A percentile compares a stretch with the other conserved stretches of the same genome.
phyloP scores from a whole-genome alignment of 2,329 filamentous ascomycete genomes.

The Fusarium sp. region DNA sequence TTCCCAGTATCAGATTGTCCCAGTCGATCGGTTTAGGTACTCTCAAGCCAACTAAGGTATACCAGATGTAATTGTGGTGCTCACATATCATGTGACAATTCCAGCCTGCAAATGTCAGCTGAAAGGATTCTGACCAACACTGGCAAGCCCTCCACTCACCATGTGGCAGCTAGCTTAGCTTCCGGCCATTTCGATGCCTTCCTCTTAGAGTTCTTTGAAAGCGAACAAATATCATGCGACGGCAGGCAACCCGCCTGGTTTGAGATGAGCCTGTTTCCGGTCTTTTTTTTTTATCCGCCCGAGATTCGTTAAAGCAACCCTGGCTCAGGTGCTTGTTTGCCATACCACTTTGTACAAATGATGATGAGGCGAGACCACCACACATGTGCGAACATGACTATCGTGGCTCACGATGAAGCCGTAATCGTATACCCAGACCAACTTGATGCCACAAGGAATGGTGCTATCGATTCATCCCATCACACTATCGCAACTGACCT shows the following conservation, averaged over 20 bases:
- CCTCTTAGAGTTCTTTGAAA: slow-evolving; percentile 8
- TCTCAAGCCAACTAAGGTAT: slow-evolving; percentile 7
- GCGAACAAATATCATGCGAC: slow-evolving; percentile 12
- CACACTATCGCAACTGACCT: slow-evolving; percentile 13
- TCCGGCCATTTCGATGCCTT: neutral
- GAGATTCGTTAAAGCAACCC: slow-evolving; percentile 28
- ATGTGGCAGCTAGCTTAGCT: slow-evolving; percentile 22
- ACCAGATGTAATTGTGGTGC: slow-evolving; percentile 10
- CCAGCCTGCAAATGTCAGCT: neutral
- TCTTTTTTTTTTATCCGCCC: slow-evolving; percentile 11
- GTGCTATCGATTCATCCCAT: slow-evolving; percentile 28
- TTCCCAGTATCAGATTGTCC: neutral
- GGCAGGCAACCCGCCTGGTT: slow-evolving; percentile 1
- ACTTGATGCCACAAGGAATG: slow-evolving; percentile 7
- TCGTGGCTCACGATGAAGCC: slow-evolving; percentile 15
- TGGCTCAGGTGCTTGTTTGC: slow-evolving; percentile 27
- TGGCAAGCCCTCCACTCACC: slow-evolving; percentile 24
- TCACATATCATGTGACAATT: slow-evolving; percentile 34
- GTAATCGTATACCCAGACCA: slow-evolving; percentile 33
- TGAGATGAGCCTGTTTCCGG: slow-evolving; percentile 14
- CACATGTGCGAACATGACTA: neutral
- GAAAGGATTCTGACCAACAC: slow-evolving; percentile 10
- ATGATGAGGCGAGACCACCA: slow-evolving; percentile 17
- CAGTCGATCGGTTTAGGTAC: slow-evolving; percentile 5
- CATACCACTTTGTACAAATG: slow-evolving; percentile 27